Conservation (phyloP, 2,329 filamentous ascomycete genomes). For the Trichophyton mentagrophytes region DNA sequence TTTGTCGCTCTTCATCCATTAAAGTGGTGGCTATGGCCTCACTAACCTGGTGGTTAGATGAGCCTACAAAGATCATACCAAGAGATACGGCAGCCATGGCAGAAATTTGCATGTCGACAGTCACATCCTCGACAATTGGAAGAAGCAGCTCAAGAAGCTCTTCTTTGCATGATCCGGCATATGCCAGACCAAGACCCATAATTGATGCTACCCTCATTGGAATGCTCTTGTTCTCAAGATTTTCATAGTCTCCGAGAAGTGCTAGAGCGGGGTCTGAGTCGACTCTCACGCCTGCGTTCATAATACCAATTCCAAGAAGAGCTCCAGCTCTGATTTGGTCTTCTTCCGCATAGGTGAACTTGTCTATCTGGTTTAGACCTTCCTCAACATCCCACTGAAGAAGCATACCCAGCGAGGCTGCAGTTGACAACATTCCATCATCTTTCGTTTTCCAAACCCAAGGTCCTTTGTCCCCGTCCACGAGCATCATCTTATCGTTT, state of each 20-base stretch:
- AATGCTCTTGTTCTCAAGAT: conserved; percentile 64
- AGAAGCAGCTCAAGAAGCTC: conserved; percentile 74
- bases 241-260: conserved; percentile 66
- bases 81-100: conserved; percentile 89
- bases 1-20: conserved; percentile 82
- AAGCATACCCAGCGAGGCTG: conserved; percentile 83
- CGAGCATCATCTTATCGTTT: conserved; percentile 95
- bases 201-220: conserved; percentile 72
- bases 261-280: conserved; percentile 86
- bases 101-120: conserved; percentile 83
- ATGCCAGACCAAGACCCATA: conserved; percentile 90
- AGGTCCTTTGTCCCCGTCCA: conserved; percentile 72
- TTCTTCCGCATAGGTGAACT: conserved; percentile 76
- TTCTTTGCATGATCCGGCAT: conserved; percentile 86
- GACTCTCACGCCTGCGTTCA: conserved; percentile 81
- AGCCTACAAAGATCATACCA: conserved; percentile 84
- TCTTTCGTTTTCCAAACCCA: conserved; percentile 99
- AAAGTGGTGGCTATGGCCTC: conserved; percentile 86
- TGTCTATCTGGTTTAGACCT: conserved; percentile 86
- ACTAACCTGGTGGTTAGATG: conserved; percentile 78
- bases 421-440: conserved; percentile 92
- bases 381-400: conserved; percentile 88
- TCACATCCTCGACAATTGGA: conserved; percentile 74
- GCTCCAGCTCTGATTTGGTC: conserved; percentile 81
- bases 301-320: conserved; percentile 83